Percentiles rank a stretch among this genome's conserved stretches.
Evolutionary conservation across 202 grass and related monocot species (phyloP).

Genomic region (Zoysia matrella): DNA sequence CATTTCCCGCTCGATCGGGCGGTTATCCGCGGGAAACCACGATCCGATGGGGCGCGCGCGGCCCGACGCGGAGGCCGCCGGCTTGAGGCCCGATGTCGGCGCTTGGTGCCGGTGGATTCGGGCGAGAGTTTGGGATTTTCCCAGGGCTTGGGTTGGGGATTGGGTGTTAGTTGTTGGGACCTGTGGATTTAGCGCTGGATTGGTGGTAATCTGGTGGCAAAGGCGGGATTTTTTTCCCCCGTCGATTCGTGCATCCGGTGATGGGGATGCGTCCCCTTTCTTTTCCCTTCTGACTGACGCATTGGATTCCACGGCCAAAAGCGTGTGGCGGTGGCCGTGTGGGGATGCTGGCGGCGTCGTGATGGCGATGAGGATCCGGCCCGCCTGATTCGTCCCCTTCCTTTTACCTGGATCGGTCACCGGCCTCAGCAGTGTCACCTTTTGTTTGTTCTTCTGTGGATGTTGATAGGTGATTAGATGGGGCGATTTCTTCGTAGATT

Average conservation of each 20-base stretch:
- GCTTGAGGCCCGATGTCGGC: slow-evolving; percentile 3
- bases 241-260: slow-evolving; percentile 31
- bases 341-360: slow-evolving; percentile 22
- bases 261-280: slow-evolving; percentile 43
- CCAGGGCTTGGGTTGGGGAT: slow-evolving; percentile 25
- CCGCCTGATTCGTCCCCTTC: slow-evolving; percentile 29
- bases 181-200: slow-evolving; percentile 36
- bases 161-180: background rate
- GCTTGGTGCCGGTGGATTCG: slow-evolving; percentile 22
- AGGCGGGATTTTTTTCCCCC: slow-evolving; percentile 24
- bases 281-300: slow-evolving; percentile 35
- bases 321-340: slow-evolving; percentile 29
- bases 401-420: slow-evolving; percentile 25
- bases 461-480: slow-evolving; percentile 2
- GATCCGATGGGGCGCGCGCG: slow-evolving; percentile 14
- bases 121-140: slow-evolving; percentile 5
- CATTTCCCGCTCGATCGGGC: slow-evolving; percentile 45
- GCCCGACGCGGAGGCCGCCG: slow-evolving; percentile 20
- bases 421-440: background rate
- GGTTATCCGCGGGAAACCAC: background rate
- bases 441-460: background rate
- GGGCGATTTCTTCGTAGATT: background rate
- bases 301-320: slow-evolving; percentile 52
- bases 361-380: slow-evolving; percentile 44
- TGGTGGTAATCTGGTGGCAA: slow-evolving; percentile 45